Base-by-base conservation (phyloP, 1,284 basidiomycete species). In the Moesziomyces sp. region DNA sequence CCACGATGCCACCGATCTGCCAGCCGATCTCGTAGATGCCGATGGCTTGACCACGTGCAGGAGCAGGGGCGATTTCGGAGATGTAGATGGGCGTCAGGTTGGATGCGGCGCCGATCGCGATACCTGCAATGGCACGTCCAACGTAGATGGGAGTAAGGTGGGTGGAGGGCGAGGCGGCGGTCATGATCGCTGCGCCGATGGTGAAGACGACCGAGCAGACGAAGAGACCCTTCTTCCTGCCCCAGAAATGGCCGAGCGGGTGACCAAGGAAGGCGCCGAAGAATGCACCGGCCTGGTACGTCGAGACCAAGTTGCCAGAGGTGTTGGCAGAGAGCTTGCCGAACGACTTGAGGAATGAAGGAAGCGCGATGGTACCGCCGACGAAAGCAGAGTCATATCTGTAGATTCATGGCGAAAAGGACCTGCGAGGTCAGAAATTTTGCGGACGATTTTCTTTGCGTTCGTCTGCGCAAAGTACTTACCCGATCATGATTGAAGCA, bases 11-110 rank as follows among this genome's bases (percentile, higher is more conserved):
- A 21, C 85, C 85, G 57, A 85, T 77, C 61, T 86, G 86, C 71
- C 81, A 76, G 8, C 82, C 79, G 30, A 88, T 80, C 58, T 89
- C 88, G 77, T 87, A 88, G 51, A 88, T 64, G 35, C 88, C 88
- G 55, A 88, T 85, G 8, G 88, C 81, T 42, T 86, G 84, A 46
- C 88, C 88, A 43, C 87, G 85, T 59, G 88, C 87, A 0, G 86
- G 85, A 9, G 87, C 47, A 84, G 86, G 30, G 1, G 80, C 56
- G 30, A 77, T 78, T 52, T 85, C 85, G 21, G 85, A 68, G 46
- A 86, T 80, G 67, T 83, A 86, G 24, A 82, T 79, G 4, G 87
- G 87, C 69, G 66, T 58, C 35, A 70, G 45, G 55, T 68, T 52
- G 28, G 71, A 76, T 76, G 80, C 80, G 74, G 84, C 56, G 83